Base-by-base conservation (phyloP, 2,329 filamentous ascomycete species). In the Diaporthe humulicola region DNA sequence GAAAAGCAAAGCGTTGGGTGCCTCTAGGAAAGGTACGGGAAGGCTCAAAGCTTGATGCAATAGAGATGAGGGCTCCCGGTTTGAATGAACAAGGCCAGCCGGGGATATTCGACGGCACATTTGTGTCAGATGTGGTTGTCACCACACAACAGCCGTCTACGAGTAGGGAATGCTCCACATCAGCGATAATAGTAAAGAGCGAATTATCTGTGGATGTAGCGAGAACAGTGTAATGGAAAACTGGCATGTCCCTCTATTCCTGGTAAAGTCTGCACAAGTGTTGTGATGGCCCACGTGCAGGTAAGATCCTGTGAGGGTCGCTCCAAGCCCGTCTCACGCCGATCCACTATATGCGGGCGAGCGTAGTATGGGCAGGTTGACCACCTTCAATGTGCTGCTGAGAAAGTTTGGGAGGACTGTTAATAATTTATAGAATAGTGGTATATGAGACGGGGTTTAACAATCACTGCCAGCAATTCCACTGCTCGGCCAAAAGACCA, bases 141-240 rank as follows among this genome's bases (percentile, higher is more conserved):
- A 22, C 45, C 22, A 54, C 48, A 17, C 64, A 25, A 8, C 30
- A 28, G 22, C 64, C 19, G 28, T 67, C 64, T 19, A 28, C 64
- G 14, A 40, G 64, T 14, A 50, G 12, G 15, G 64, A 69, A 14
- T 54, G 40, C 33, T 54, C 48, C 14, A 54, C 33, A 2, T 54
- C 48, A 19, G 33, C 64, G 30, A 54, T 69, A 40, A 10, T 69
- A 48, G 64, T 69, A 10, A 69, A 69, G 48, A 69, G 64, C n/a
- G 64, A 54, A 33, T 40, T 52, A 14, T 40, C 64, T 28, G 64
- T 54, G 8, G 64, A 69, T 19, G 48, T 69, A 38, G 64, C 14
- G 12, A 40, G 64, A 69, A 45, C 64, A 36, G 17, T 38, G 5
- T 67, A 19, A 19, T 10, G 12, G 25, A 50, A 9, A 10, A 25